Conservation (phyloP, 148 eudicot species). For the Chenopodium berlandieri region DNA sequence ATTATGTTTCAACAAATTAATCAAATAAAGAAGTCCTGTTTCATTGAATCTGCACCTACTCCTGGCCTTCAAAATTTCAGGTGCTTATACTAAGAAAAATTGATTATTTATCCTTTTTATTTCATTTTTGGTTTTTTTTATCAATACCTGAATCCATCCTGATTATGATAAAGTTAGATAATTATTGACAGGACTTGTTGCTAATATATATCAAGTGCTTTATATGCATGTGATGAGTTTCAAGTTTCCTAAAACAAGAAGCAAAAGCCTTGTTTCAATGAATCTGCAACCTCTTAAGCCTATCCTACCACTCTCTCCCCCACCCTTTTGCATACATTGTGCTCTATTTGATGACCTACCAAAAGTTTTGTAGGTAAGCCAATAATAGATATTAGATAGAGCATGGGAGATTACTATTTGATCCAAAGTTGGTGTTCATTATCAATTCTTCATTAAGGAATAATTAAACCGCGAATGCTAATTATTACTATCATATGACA, state of each 20-base stretch:
- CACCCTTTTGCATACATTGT: neutral
- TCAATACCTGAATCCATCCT: neutral
- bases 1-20: neutral
- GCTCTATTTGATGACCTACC: slow-evolving; percentile 11
- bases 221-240: slow-evolving; percentile 8
- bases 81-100: neutral
- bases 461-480: neutral
- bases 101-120: neutral
- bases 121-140: neutral
- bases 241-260: neutral
- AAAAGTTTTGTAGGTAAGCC: neutral
- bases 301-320: slow-evolving; percentile 1
- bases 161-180: neutral
- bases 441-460: neutral
- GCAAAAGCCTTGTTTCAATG: slow-evolving; percentile 13
- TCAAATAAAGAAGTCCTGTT: neutral
- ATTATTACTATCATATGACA: too few relatives aligned
- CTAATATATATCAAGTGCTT: neutral
- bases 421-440: neutral
- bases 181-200: neutral
- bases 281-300: slow-evolving; percentile 9
- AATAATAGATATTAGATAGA: slow-evolving; percentile 3
- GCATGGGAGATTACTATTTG: neutral
- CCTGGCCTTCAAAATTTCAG: neutral
- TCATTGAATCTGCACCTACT: slow-evolving; percentile 20